These are phyloP conservation scores for Leavenworthia alabamica DNA, from an alignment of 345 rosid genomes.

Conservation along the genomic window DNA sequence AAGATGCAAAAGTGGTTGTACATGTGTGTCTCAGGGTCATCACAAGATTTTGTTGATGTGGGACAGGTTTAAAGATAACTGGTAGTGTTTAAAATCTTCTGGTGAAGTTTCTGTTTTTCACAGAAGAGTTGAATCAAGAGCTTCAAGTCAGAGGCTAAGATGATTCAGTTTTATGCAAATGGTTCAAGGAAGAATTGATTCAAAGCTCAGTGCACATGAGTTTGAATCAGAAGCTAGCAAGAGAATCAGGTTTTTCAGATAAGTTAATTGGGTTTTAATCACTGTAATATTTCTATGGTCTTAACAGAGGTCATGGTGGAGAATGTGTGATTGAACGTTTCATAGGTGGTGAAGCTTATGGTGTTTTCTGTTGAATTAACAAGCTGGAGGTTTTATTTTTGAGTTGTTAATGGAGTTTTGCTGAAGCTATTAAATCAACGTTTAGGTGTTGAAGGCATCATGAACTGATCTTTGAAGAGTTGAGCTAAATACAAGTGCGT, in stretches of 20 bases:
- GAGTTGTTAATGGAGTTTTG: background rate
- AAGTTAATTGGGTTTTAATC: background rate
- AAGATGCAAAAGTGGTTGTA: background rate
- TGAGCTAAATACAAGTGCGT: background rate
- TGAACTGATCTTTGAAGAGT: background rate
- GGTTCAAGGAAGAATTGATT: background rate
- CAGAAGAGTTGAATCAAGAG: background rate
- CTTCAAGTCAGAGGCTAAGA: background rate
- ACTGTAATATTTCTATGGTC: background rate
- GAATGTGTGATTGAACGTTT: background rate
- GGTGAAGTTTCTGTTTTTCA: background rate
- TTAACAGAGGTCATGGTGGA: background rate
- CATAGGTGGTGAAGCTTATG: background rate
- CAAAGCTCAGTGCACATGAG: constrained; percentile 1
- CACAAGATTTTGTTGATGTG: background rate
- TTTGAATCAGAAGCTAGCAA: constrained; percentile 1
- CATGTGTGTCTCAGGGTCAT: background rate
- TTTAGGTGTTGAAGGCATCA: background rate
- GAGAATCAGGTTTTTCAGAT: background rate
- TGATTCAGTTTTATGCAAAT: background rate
- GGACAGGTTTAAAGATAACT: too few relatives aligned
- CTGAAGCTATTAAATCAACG: background rate
- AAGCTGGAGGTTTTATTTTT: too few relatives aligned
- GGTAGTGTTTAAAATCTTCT: background rate
- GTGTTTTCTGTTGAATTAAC: background rate